phyloP scores from a whole-genome alignment of 2,329 filamentous ascomycete species.

The Pseudogymnoascus sp. region DNA sequence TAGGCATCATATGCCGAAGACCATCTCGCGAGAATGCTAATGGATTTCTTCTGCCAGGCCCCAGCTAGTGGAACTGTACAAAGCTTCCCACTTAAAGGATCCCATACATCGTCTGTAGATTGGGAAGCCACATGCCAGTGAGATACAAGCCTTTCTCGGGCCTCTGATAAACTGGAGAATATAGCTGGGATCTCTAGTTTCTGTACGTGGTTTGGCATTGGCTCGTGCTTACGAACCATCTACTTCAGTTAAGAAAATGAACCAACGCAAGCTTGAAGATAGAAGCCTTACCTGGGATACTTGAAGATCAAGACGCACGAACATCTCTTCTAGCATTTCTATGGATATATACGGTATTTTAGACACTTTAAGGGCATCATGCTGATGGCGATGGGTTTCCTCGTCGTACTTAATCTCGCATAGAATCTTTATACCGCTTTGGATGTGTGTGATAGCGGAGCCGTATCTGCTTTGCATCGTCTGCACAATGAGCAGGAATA shows the following conservation, averaged over 20 bases:
- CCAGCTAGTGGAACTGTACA: background rate
- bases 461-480: conserved; percentile 20
- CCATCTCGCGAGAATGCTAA: background rate
- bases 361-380: conserved; percentile 7
- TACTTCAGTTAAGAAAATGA: conserved; percentile 6
- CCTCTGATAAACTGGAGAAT: background rate
- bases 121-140: background rate
- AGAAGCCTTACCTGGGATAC: conserved; percentile 14
- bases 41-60: background rate
- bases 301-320: conserved; percentile 17
- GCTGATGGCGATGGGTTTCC: conserved; percentile 10
- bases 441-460: conserved; percentile 17
- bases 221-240: conserved; percentile 12
- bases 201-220: background rate
- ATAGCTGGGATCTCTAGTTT: background rate
- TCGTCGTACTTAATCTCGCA: conserved; percentile 17
- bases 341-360: conserved; percentile 15
- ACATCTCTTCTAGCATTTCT: conserved; percentile 15
- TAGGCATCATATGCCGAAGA: background rate
- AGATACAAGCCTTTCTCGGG: background rate
- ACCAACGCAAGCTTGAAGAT: background rate
- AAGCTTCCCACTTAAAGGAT: background rate
- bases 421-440: conserved; percentile 20
- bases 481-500: conserved; percentile 4
- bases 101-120: background rate